Percentiles rank a stretch among this genome's conserved stretches.
Evolutionary conservation across 2,329 filamentous ascomycete species (phyloP).

Genomic region (Davidsoniella virescens): DNA sequence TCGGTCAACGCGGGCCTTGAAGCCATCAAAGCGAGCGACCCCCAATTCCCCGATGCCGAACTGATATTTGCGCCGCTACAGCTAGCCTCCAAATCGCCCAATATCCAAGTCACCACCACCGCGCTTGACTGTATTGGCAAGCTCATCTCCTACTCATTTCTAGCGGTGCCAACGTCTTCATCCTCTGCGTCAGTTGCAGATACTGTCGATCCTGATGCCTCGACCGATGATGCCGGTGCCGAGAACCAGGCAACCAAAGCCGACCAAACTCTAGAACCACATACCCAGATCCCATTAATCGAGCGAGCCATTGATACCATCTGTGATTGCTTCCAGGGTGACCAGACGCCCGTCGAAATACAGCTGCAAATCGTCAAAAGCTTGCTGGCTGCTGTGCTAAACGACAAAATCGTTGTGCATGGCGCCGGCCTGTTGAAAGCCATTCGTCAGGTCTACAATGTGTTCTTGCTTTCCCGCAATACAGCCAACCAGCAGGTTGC

Average conservation of each 20-base stretch:
- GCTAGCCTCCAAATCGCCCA: slow-evolving; percentile 74
- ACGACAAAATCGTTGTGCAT: slow-evolving; percentile 97
- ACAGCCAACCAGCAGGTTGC: slow-evolving; percentile 93
- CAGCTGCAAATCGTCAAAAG: slow-evolving; percentile 98
- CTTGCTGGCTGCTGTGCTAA: slow-evolving; percentile 80
- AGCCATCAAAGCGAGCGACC: slow-evolving; percentile 73
- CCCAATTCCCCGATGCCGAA: slow-evolving; percentile 72
- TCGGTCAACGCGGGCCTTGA: slow-evolving; percentile 65
- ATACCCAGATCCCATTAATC: slow-evolving; percentile 52
- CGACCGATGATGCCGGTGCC: background rate
- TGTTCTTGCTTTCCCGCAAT: slow-evolving; percentile 87
- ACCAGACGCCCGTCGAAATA: slow-evolving; percentile 79
- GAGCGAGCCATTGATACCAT: slow-evolving; percentile 97
- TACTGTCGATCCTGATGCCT: background rate
- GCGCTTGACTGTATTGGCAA: slow-evolving; percentile 97
- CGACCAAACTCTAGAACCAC: background rate
- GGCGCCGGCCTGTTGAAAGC: slow-evolving; percentile 91
- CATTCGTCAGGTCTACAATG: slow-evolving; percentile 96
- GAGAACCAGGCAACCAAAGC: background rate
- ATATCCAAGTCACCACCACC: slow-evolving; percentile 70
- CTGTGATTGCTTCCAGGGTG: slow-evolving; percentile 97
- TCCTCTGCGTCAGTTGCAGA: background rate
- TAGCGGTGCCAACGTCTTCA: slow-evolving; percentile 40
- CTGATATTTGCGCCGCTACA: slow-evolving; percentile 82
- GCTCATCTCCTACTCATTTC: slow-evolving; percentile 97